phyloP scores from a whole-genome alignment of 768 basidiomycete species.

The Phylloporus arenicola region DNA sequence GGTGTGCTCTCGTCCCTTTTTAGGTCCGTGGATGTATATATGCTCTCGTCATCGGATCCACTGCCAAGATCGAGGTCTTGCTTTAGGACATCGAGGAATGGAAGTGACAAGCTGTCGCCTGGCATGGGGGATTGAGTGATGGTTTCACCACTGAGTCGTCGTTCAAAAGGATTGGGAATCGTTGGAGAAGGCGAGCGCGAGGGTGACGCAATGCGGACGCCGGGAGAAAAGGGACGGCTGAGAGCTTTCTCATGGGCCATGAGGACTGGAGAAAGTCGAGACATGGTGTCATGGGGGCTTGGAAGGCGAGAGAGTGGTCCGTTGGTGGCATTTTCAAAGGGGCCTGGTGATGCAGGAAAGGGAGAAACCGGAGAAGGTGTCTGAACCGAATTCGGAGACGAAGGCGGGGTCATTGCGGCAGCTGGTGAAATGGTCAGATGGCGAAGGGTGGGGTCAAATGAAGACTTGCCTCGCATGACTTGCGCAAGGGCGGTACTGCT shows the following conservation, averaged over 20 bases:
- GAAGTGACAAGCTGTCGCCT: slow-evolving; percentile 34
- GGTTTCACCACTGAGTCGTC: slow-evolving; percentile 80
- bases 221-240: slow-evolving; percentile 18
- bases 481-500: slow-evolving; percentile 33
- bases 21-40: slow-evolving; percentile 30
- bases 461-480: slow-evolving; percentile 29
- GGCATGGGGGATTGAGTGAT: slow-evolving; percentile 20
- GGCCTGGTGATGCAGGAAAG: slow-evolving; percentile 21
- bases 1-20: slow-evolving; percentile 14
- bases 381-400: slow-evolving; percentile 30
- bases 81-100: slow-evolving; percentile 56
- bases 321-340: slow-evolving; percentile 9
- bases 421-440: slow-evolving; percentile 19
- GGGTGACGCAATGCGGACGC: slow-evolving; percentile 25
- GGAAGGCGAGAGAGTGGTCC: slow-evolving; percentile 17
- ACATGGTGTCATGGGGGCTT: slow-evolving; percentile 15
- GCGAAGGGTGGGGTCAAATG: not conserved
- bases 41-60: slow-evolving; percentile 31
- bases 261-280: slow-evolving; percentile 1
- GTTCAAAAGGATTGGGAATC: slow-evolving; percentile 86
- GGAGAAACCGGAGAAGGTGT: slow-evolving; percentile 34
- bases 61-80: slow-evolving; percentile 17
- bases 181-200: slow-evolving; percentile 29
- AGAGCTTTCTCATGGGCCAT: slow-evolving; percentile 14
- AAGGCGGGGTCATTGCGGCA: slow-evolving; percentile 27